Base-by-base conservation (phyloP, 352 stramenopile species). In the Globisporangium spiculum region DNA sequence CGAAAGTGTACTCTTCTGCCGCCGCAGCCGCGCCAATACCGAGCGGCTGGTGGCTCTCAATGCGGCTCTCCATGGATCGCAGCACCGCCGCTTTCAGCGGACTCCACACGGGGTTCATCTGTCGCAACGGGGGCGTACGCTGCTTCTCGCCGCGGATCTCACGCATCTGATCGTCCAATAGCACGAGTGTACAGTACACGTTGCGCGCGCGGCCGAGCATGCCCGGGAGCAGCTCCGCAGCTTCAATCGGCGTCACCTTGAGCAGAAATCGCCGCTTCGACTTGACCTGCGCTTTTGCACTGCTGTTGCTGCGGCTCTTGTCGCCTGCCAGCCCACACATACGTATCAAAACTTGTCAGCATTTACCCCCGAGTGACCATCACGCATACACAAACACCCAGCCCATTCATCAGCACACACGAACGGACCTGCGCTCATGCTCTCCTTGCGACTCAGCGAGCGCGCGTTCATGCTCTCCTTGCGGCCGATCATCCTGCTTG, bases 141-240 rank as follows among this genome's bases (percentile, higher is more conserved):
- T 93, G 86, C 71, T 96, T 96, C 75, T 96, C 88, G 59, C 88
- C 88, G 66, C 92, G 92, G 68, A 96, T 94, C 71, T 96, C 88
- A 10, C 80, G 82, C 76, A 92, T 91, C 59, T 96, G 81, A 34
- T 80, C 85, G 74, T 96, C 88, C 62, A 96, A 65, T 36, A 96
- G 74, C 72, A 96, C 88, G 24, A 96, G 63, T 20, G 88, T 96
- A 61, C 88, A 96, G 77, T 88, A 96, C 8, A 88, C 75, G 52
- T 96, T 94, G 41, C 86, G 86, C 7, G 69, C 67, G 44, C 86
- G 74, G 30, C 78, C 78, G 20, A 79, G 80, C 66, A 91, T 84
- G 26, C 72, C 70, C 1, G 86, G 86, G 32, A 93, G 70, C 66
- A 96, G 66, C 44, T 93, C 86, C 55, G 76, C 81, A 0, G 78